Evolutionary conservation across 2,329 filamentous ascomycete species (phyloP), one percentile per base, ranked within the genome.

Genomic region (Lecanosticta acicola): DNA sequence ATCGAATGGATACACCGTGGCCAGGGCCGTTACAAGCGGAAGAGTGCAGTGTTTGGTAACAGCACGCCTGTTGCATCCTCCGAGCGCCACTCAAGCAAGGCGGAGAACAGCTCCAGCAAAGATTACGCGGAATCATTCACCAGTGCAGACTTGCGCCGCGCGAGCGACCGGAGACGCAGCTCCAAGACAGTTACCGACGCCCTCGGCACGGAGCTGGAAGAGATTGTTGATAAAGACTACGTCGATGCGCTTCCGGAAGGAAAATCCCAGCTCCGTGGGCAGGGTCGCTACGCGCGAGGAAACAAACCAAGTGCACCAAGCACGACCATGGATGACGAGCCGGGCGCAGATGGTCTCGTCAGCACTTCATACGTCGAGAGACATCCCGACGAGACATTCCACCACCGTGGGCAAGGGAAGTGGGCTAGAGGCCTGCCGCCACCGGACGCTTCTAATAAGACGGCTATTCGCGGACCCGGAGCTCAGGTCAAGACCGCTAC

Each of bases 371-470:
- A 59, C 32, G 59, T 61, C 24, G 44, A 58, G 8, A 49, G 54
- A 18, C 60, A 61, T 35, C 59, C 58, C 3, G 34, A 58, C 16
- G 43, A 51, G 36, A 60, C 53, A 2, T 63, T 63, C 39, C 51
- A 61, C 34, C 60, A 63, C 43, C 53, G 56, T 29, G 60, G 60
- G 4, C 59, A 61, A 47, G 60, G 60, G 10, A 55, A 58, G 7
- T 63, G 59, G 59, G 60, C 59, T 35, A 49, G 50, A 8, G 59
- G 59, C 2, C 32, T 60, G 21, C 60, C 60, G 14, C 58, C 57
- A 9, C 42, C 54, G 2, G 52, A 50, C 16, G 45, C 41, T 13
- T 52, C 49, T n/a, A 58, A 57, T 32, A 63, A 61, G 41, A 55
- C 50, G 24, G 59, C 60, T 4, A 51, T 60, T 3, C 57, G 60